Evolutionary conservation across 2,329 filamentous ascomycete genomes (phyloP).

Genomic region (Penicillium thymicola): DNA sequence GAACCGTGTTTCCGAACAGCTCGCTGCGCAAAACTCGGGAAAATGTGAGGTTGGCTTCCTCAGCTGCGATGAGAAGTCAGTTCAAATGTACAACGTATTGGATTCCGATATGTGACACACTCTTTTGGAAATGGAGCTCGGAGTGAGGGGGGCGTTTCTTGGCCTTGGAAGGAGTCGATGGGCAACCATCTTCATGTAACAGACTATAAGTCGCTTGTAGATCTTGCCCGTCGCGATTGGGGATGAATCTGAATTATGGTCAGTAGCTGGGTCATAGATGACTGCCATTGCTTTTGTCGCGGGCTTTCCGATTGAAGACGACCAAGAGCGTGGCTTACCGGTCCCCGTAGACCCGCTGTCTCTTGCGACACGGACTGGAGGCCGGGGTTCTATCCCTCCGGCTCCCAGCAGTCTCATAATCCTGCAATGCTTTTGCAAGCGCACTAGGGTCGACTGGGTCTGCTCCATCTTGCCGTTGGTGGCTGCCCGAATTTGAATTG

Average conservation of each 20-base stretch:
- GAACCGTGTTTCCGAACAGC: conserved; percentile 85
- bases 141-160: conserved; percentile 83
- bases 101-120: conserved; percentile 50
- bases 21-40: conserved; percentile 84
- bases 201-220: conserved; percentile 89
- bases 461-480: conserved; percentile 35
- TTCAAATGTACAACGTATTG: background rate
- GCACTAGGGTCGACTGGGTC: conserved; percentile 59
- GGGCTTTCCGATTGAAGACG: background rate
- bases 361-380: conserved; percentile 65
- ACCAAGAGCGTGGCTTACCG: conserved; percentile 46
- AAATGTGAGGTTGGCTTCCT: conserved; percentile 93
- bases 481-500: conserved; percentile 21
- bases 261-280: background rate
- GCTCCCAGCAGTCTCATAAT: conserved; percentile 59
- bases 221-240: conserved; percentile 88
- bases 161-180: conserved; percentile 80
- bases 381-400: conserved; percentile 60
- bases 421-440: conserved; percentile 59
- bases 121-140: conserved; percentile 91
- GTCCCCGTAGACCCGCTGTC: conserved; percentile 64
- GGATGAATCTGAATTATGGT: conserved; percentile 71
- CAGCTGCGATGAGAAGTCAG: conserved; percentile 53
- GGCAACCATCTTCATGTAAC: conserved; percentile 87
- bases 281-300: background rate